Base-by-base conservation (phyloP, 495 filamentous ascomycete genomes). In the Podospora australis region DNA sequence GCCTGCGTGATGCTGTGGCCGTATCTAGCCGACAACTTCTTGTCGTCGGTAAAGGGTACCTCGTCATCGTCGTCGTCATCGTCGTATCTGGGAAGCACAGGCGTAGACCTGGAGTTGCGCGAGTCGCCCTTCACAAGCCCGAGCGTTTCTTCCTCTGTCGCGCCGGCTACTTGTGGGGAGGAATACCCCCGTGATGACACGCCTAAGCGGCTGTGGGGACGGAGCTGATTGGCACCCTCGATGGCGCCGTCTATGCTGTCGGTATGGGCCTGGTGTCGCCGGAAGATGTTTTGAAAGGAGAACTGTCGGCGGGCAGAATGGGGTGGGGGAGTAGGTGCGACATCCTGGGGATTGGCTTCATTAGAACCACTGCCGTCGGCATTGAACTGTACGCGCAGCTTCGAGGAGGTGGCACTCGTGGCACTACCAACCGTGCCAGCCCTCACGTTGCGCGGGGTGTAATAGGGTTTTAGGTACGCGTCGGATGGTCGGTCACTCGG, bases 71-170 rank as follows among this genome's bases (percentile, higher is more conserved):
- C 68, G 1, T 60, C 29, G 13, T 59, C 56, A n/a, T 65, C 65
- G 14, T 59, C 62, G 17, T 42, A 71, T 1, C 55, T 57, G 19
- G 61, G 69, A 11, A 69, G 38, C 9, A 62, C 43, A 3, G 75
- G 70, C 58, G 67, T 49, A 20, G 74, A 73, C 4, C 53, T 56
- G 0, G 66, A 68, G 56, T 85, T 72, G 1, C 54, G 57, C 0
- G 69, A 73, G 55, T 90, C 87, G 11, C 88, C 89, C 57, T 83
- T 82, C 4, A 96, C 91, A 1, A 98, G 77, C 0, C 92, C 92
- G 16, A 96, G 60, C 26, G 79, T 74, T 57, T 98, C 92, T 64
- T 98, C 92, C 57, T 96, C 92, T 0, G 90, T 95, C 6, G 78
- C 78, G 39, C 67, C 67, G 51, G 75, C 77, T 17, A 59, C 65